These are phyloP conservation scores for Athelia sp. DNA, from an alignment of 1,284 basidiomycete genomes.

Conservation along the genomic window DNA sequence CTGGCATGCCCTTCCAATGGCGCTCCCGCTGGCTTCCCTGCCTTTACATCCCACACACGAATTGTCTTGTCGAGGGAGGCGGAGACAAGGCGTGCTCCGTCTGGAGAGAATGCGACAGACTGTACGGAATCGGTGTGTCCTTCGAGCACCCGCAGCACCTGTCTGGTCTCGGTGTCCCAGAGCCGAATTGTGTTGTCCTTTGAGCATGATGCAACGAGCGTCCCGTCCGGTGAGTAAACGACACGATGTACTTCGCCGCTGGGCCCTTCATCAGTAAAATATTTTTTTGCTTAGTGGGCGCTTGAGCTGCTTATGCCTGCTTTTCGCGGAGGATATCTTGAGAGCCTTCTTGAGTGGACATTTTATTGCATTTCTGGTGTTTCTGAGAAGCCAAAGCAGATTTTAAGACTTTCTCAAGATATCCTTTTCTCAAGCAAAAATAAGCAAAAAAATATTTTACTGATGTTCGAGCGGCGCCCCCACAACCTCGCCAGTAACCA, in stretches of 20 bases:
- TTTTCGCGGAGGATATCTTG: no score
- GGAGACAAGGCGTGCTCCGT: conserved; percentile 12
- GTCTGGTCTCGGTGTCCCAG: background rate
- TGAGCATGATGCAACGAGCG: background rate
- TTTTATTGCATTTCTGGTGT: no score
- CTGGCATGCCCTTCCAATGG: background rate
- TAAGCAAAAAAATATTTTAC: no score
- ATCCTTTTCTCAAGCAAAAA: no score
- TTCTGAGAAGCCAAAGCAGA: no score
- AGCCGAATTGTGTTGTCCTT: background rate
- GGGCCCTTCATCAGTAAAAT: no score
- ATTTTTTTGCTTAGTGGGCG: no score
- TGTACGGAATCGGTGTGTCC: conserved; percentile 5
- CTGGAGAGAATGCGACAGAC: conserved; percentile 12
- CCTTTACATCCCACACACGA: conserved; percentile 22
- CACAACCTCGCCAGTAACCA: background rate
- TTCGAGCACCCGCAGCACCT: conserved; percentile 2
- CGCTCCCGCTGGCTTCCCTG: conserved; percentile 1
- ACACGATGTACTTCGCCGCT: background rate
- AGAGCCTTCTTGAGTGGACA: no score
- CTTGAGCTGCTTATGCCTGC: no score
- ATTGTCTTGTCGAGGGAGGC: conserved; percentile 12
- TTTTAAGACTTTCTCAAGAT: no score
- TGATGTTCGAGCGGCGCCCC: background rate
- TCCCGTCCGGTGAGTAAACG: background rate